phyloP scores from a whole-genome alignment of 2,329 filamentous ascomycete species.

The Penicillium sp. region DNA sequence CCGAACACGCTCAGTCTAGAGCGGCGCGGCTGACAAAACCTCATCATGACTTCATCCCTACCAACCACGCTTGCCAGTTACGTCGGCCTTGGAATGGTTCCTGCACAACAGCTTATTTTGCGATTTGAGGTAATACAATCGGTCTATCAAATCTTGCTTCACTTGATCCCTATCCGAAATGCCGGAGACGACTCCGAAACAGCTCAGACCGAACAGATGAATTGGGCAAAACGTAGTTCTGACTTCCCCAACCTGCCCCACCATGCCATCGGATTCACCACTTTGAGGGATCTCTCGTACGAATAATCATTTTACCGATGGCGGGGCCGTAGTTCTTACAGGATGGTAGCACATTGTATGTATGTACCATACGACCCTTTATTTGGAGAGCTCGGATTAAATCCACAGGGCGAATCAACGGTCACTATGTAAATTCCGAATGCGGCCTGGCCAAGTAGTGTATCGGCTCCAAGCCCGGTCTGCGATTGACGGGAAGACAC shows the following conservation, averaged over 20 bases:
- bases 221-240: constrained; percentile 26
- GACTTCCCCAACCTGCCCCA: no score
- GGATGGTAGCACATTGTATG: no score
- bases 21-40: constrained; percentile 18
- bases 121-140: no score
- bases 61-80: not conserved
- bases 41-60: constrained; percentile 18
- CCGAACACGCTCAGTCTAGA: constrained; percentile 20
- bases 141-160: not conserved
- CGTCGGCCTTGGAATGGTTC: constrained; percentile 5
- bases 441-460: constrained; percentile 23
- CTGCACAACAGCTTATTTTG: not conserved
- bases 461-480: constrained; percentile 13
- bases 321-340: no score
- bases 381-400: not conserved
- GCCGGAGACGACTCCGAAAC: constrained; percentile 10
- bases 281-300: constrained; percentile 4
- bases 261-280: no score
- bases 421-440: constrained; percentile 21
- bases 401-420: constrained; percentile 3
- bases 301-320: constrained; percentile 4
- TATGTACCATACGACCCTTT: not conserved
- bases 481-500: constrained; percentile 30
- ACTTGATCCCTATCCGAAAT: not conserved
- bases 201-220: constrained; percentile 29